Evolutionary conservation across 495 filamentous ascomycete genomes (phyloP), one percentile per base, ranked within the genome.

Genomic region (Aspergillus kassunensis): DNA sequence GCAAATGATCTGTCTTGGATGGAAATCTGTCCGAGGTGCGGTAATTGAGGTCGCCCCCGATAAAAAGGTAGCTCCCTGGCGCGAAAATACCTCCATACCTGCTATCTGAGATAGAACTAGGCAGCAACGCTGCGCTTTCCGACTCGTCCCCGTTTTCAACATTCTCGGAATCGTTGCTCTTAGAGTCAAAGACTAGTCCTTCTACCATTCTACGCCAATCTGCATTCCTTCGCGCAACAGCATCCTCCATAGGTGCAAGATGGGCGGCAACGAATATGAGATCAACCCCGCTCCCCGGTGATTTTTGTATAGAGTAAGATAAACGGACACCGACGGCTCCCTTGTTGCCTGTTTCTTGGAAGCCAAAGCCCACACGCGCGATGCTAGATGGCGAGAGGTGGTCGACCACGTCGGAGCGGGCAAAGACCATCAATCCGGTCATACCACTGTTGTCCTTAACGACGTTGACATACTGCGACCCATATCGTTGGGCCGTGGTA

Each of bases 31-130:
- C 70, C 7, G 79, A 77, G 10, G 91, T 91, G 57, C 93, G 87
- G 71, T 98, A 98, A 72, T 98, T 98, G 45, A 98, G 78, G 67
- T 98, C 93, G 41, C 93, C 93, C 1, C 86, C 83, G 27, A 98
- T 61, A 66, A 97, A 93, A 20, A 96, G 69, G 61, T 92, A 83
- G n/a, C 83, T 79, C 7, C 77, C 77, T 2, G 88, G 83, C 24
- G 79, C 78, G 71, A 89, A 97, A 53, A 97, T 80, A 21, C 77
- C 68, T 7, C 55, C 63, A n/a, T 54, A 53, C 21, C 55, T 58
- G 18, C 42, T 46, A 33, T 56, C 53, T 4, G 54, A 21, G 18
- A 66, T 60, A 11, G 60, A 53, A 37, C 3, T 63, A 59, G 42
- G 15, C 1, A 85, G 66, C 0, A 84, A 62, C 18, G 73, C 71